A percentile compares a stretch with the other conserved stretches of the same genome.
phyloP scores from a whole-genome alignment of 2,329 filamentous ascomycete genomes.

The Diaporthe caulivora region DNA sequence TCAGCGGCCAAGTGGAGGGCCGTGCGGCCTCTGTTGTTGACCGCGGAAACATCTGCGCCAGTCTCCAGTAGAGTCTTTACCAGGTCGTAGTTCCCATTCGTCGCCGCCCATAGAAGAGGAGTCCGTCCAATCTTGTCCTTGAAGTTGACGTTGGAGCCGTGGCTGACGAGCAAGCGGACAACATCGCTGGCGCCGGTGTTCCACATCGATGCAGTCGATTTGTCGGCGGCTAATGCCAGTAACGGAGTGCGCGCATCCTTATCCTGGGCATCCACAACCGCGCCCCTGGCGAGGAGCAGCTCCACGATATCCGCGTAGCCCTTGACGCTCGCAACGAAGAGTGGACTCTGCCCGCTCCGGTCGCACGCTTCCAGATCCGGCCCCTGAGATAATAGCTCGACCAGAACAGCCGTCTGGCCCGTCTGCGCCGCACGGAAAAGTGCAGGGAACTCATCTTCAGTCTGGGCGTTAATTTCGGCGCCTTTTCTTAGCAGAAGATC shows the following conservation, averaged over 20 bases:
- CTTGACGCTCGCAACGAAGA: slow-evolving; percentile 52
- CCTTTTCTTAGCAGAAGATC: slow-evolving; percentile 54
- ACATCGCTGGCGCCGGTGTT: slow-evolving; percentile 51
- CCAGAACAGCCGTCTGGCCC: slow-evolving; percentile 50
- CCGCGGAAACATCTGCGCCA: slow-evolving; percentile 55
- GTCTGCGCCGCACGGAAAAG: slow-evolving; percentile 54
- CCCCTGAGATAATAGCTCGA: slow-evolving; percentile 48
- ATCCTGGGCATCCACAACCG: slow-evolving; percentile 51
- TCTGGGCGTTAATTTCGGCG: slow-evolving; percentile 51
- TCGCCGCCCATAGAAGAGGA: slow-evolving; percentile 70
- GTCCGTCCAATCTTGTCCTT: slow-evolving; percentile 64
- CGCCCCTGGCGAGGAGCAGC: slow-evolving; percentile 49
- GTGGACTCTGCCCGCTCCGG: slow-evolving; percentile 50
- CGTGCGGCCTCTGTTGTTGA: slow-evolving; percentile 58
- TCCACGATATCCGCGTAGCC: slow-evolving; percentile 51
- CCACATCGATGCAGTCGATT: slow-evolving; percentile 48
- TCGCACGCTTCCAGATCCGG: slow-evolving; percentile 51
- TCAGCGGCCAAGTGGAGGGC: slow-evolving; percentile 63
- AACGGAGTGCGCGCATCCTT: slow-evolving; percentile 53
- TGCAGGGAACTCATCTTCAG: slow-evolving; percentile 52
- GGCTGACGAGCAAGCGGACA: slow-evolving; percentile 53
- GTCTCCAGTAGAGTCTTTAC: slow-evolving; percentile 46
- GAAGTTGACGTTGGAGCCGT: slow-evolving; percentile 51
- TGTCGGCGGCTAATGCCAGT: slow-evolving; percentile 52
- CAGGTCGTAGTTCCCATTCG: slow-evolving; percentile 66